These are phyloP conservation scores for Turritis glabra DNA, from an alignment of 345 rosid genomes.

Conservation along the genomic window DNA sequence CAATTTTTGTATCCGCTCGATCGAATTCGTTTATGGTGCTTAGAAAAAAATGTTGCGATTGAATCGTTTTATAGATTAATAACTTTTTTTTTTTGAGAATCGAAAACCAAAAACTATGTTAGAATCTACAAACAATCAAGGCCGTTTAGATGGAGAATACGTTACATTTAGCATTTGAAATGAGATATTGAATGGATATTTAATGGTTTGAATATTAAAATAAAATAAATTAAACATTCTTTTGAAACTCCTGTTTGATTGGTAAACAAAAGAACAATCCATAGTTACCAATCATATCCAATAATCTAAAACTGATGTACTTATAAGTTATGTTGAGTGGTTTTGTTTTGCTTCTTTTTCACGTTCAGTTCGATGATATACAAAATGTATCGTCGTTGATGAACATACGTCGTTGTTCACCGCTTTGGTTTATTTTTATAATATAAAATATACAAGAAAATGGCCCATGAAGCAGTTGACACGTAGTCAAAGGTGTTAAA, in stretches of 20 bases:
- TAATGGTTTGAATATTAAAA: no score
- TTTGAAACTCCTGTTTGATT: not conserved
- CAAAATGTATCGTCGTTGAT: conserved; percentile 1
- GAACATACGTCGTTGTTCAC: not conserved
- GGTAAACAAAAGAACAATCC: not conserved
- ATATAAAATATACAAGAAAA: not conserved
- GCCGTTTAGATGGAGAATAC: no score
- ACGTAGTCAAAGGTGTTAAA: conserved; percentile 26
- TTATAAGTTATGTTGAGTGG: not conserved
- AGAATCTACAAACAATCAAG: not conserved
- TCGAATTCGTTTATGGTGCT: not conserved
- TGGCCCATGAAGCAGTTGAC: conserved; percentile 26
- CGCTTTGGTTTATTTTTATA: not conserved
- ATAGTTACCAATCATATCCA: not conserved
- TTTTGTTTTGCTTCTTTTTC: not conserved
- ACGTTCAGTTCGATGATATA: not conserved
- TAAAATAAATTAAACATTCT: no score
- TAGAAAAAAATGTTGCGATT: not conserved
- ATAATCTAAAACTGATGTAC: not conserved
- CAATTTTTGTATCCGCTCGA: not conserved
- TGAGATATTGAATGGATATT: no score
- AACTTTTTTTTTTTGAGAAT: not conserved
- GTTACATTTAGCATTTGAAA: no score
- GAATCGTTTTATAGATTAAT: not conserved
- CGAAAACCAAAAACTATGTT: not conserved